phyloP scores from a whole-genome alignment of 148 eudicot genomes.

The Amaranthus palmeri region DNA sequence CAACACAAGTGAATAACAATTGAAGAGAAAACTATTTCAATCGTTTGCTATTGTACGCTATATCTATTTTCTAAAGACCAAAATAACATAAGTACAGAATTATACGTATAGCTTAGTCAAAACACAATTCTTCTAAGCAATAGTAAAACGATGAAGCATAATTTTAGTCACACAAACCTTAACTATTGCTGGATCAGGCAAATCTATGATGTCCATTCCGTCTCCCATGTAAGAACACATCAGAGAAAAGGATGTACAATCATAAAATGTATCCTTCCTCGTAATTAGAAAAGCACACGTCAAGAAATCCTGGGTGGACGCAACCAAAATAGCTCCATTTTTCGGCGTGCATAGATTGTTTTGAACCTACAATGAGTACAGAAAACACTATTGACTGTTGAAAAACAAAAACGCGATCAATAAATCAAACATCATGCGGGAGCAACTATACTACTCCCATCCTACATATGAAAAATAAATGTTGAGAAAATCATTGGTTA shows the following conservation, averaged over 20 bases:
- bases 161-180: conserved; percentile 39
- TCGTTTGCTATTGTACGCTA: no score
- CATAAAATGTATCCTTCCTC: conserved; percentile 89
- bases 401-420: neutral
- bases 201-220: conserved; percentile 72
- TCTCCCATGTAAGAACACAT: conserved; percentile 89
- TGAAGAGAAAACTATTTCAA: no score
- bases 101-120: no score
- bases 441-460: neutral
- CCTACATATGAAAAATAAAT: neutral
- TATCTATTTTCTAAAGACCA: no score
- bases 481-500: neutral
- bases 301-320: conserved; percentile 89
- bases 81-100: no score
- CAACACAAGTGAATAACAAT: no score
- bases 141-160: no score
- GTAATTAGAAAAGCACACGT: conserved; percentile 87
- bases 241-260: conserved; percentile 74
- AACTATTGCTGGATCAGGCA: conserved; percentile 72
- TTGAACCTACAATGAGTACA: conserved; percentile 54
- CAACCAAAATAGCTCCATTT: conserved; percentile 88
- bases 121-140: no score
- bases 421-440: neutral
- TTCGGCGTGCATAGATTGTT: conserved; percentile 95
- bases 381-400: neutral